phyloP scores from a whole-genome alignment of 192 early-diverging fungal species.

The Spizellomyces sp. region DNA sequence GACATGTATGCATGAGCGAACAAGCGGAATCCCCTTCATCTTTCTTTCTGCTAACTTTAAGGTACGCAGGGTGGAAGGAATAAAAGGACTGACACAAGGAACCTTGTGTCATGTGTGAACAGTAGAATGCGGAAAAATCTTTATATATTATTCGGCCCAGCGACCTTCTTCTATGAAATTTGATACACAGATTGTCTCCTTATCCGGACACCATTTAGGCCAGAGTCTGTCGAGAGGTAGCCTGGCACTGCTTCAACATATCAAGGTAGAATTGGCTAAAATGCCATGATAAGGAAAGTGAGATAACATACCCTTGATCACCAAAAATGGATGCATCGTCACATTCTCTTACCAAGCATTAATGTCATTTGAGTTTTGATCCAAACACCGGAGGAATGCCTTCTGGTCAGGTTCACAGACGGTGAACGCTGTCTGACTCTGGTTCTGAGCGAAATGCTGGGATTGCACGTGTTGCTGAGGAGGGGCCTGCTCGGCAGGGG shows the following conservation, averaged over 20 bases:
- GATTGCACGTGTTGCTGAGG: slow-evolving; percentile 44
- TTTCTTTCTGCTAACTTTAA: too few relatives aligned
- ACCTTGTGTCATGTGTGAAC: too few relatives aligned
- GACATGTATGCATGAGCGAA: too few relatives aligned
- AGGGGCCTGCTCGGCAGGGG: slow-evolving; percentile 11
- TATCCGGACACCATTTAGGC: too few relatives aligned
- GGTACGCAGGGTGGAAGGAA: too few relatives aligned
- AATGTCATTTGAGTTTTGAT: slow-evolving; percentile 78
- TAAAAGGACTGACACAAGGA: too few relatives aligned
- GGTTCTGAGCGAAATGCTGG: slow-evolving; percentile 41
- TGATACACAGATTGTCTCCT: too few relatives aligned
- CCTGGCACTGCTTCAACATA: slow-evolving; percentile 87
- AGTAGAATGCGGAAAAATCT: too few relatives aligned
- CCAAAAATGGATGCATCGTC: not conserved
- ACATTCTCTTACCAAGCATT: slow-evolving; percentile 54
- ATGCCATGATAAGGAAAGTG: slow-evolving; percentile 41
- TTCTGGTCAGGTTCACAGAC: slow-evolving; percentile 67
- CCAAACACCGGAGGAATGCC: slow-evolving; percentile 85
- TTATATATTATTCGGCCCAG: too few relatives aligned
- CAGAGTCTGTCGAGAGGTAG: slow-evolving; percentile 11
- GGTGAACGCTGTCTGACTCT: slow-evolving; percentile 34
- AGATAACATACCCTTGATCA: not conserved
- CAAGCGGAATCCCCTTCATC: too few relatives aligned
- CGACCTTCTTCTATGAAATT: too few relatives aligned
- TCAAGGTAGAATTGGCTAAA: slow-evolving; percentile 86